Conservation (phyloP, 257 asterid species). For the Przewalskia tangutica region DNA sequence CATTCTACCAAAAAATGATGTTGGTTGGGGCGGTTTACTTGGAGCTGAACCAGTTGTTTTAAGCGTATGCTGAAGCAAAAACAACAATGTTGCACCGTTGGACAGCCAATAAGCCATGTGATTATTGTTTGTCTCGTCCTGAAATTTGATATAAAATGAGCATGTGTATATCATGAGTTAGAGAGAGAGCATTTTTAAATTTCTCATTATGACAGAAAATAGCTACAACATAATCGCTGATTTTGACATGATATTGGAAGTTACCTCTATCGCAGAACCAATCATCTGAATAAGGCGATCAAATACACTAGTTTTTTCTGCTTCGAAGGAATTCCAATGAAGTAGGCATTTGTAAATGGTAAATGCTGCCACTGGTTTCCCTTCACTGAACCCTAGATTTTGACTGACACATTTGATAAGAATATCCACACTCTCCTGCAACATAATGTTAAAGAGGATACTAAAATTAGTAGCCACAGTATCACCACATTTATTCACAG, state of each 20-base stretch:
- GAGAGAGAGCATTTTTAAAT: not conserved
- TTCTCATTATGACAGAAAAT: not conserved
- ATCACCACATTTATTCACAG: not conserved
- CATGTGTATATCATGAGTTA: not conserved
- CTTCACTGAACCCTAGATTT: slow-evolving; percentile 78
- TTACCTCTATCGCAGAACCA: slow-evolving; percentile 85
- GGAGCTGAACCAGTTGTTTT: slow-evolving; percentile 32
- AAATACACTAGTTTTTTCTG: slow-evolving; percentile 67
- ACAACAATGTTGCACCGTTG: slow-evolving; percentile 62
- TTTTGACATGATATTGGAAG: not conserved
- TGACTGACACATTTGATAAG: slow-evolving; percentile 49
- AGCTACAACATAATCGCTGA: not conserved
- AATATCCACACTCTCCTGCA: slow-evolving; percentile 59
- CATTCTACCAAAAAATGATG: slow-evolving; percentile 77
- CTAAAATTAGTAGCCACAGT: not conserved
- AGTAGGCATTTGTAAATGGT: slow-evolving; percentile 76
- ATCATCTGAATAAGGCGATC: slow-evolving; percentile 74
- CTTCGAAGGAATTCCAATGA: slow-evolving; percentile 81
- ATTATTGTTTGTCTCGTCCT: slow-evolving; percentile 53
- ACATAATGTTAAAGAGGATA: slow-evolving; percentile 4
- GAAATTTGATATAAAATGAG: slow-evolving; percentile 9
- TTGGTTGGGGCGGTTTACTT: slow-evolving; percentile 55
- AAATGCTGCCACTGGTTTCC: slow-evolving; percentile 83
- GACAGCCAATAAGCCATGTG: slow-evolving; percentile 81
- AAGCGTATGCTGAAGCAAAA: slow-evolving; percentile 64